Evolutionary conservation across 2,329 filamentous ascomycete species (phyloP).

Genomic region (Fonsecaea pedrosoi): DNA sequence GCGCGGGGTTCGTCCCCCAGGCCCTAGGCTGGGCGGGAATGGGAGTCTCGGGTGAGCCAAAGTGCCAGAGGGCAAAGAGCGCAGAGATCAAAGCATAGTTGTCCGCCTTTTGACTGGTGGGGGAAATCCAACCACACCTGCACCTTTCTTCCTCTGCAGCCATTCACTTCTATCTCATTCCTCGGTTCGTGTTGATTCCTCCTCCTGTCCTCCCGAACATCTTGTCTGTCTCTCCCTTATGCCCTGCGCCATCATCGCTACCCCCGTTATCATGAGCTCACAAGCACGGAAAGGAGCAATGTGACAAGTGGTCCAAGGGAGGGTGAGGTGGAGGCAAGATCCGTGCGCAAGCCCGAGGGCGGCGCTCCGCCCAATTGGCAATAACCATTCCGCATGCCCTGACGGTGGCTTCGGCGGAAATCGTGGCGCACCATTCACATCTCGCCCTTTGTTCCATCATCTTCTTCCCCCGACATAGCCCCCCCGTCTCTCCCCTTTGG

Average conservation of each 20-base stretch:
- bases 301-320: slow-evolving; percentile 1
- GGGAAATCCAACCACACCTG: not conserved
- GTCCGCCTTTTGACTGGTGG: not conserved
- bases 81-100: not conserved
- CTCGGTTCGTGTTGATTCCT: not conserved
- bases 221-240: not conserved
- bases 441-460: not conserved
- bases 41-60: not conserved
- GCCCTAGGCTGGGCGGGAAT: not conserved
- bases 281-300: not conserved
- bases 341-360: slow-evolving; percentile 16
- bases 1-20: not conserved
- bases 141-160: not conserved
- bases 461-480: not conserved
- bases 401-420: slow-evolving; percentile 21
- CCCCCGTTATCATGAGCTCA: not conserved
- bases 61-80: not conserved
- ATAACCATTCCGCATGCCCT: slow-evolving; percentile 7
- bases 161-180: not conserved
- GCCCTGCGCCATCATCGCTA: not conserved
- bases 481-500: not conserved
- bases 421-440: slow-evolving; percentile 5
- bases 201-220: not conserved
- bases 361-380: slow-evolving; percentile 29
- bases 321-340: slow-evolving; percentile 14